A percentile compares a stretch with the other conserved stretches of the same genome.
Evolutionary conservation across 2,329 filamentous ascomycete species (phyloP).

Genomic region (Colletotrichum endophyticum): DNA sequence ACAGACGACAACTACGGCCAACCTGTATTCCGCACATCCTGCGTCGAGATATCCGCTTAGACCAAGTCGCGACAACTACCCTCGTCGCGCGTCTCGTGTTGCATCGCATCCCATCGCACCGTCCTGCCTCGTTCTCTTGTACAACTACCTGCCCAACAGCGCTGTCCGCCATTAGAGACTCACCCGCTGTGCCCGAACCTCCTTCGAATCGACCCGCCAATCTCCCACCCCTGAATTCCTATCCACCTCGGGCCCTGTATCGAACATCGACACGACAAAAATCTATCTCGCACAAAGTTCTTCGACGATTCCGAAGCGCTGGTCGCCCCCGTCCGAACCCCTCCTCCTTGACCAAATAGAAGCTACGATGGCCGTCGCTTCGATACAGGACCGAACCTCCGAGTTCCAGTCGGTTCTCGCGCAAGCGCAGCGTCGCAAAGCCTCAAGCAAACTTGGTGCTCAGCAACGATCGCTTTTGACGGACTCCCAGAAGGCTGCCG

Average conservation of each 20-base stretch:
- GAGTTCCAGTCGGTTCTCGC: conserved; percentile 93
- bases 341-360: neutral
- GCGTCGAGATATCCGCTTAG: neutral
- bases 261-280: neutral
- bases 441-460: conserved; percentile 75
- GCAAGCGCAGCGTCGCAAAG: conserved; percentile 82
- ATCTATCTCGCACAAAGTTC: neutral
- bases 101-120: neutral
- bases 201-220: neutral
- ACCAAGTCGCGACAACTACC: neutral
- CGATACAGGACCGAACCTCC: conserved; percentile 94
- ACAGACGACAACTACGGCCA: neutral
- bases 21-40: neutral
- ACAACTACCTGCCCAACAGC: neutral
- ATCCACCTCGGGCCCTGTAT: neutral
- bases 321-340: neutral
- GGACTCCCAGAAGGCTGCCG: conserved; percentile 71
- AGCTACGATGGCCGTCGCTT: conserved; percentile 64
- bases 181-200: neutral
- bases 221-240: neutral
- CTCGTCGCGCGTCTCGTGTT: neutral
- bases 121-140: neutral
- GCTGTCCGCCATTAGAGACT: neutral
- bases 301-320: neutral
- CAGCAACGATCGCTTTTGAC: conserved; percentile 83